Evolutionary conservation across 2,329 filamentous ascomycete species (phyloP).

Genomic region (Ophiostoma populinum): DNA sequence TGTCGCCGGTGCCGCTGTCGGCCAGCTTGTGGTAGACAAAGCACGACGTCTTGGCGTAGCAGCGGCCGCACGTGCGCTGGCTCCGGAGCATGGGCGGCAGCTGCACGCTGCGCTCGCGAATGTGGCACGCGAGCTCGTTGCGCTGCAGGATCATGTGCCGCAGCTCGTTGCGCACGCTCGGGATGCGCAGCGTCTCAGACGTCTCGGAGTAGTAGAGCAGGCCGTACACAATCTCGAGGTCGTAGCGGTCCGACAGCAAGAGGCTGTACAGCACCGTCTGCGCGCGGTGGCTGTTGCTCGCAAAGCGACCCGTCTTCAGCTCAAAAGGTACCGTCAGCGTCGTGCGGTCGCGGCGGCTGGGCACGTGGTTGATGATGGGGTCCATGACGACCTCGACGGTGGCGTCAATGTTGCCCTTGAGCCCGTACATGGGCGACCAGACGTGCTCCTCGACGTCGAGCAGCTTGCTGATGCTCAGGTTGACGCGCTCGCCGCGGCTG

Average conservation of each 20-base stretch:
- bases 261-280: constrained; percentile 93
- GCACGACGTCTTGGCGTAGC: constrained; percentile 80
- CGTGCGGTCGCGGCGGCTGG: constrained; percentile 23
- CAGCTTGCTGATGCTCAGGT: constrained; percentile 78
- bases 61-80: constrained; percentile 65
- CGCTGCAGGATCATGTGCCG: constrained; percentile 94
- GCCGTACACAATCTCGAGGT: constrained; percentile 78
- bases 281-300: constrained; percentile 67
- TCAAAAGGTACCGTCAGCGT: constrained; percentile 83
- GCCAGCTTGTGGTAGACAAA: constrained; percentile 87
- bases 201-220: constrained; percentile 92
- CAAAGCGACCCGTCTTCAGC: constrained; percentile 81
- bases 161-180: constrained; percentile 71
- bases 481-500: constrained; percentile 56
- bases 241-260: constrained; percentile 82
- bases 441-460: constrained; percentile 95
- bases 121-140: constrained; percentile 72
- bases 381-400: constrained; percentile 84
- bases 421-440: constrained; percentile 93
- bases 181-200: constrained; percentile 70
- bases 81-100: constrained; percentile 76
- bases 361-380: constrained; percentile 41
- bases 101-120: constrained; percentile 61
- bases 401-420: constrained; percentile 96
- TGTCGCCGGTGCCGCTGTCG: constrained; percentile 66